These are phyloP conservation scores for Salix arbutifolia DNA, from an alignment of 345 rosid species.

Conservation along the genomic window DNA sequence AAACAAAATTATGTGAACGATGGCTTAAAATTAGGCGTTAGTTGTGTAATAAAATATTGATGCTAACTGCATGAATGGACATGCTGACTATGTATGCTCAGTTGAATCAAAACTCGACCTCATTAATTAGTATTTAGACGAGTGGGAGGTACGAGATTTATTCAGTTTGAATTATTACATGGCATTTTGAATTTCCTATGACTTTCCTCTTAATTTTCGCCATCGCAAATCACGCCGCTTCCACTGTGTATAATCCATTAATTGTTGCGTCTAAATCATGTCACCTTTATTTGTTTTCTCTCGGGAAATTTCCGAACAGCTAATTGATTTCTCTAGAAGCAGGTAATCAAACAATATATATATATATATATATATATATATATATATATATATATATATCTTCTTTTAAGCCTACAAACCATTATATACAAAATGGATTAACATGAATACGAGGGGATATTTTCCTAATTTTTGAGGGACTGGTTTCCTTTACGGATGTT, in stretches of 20 bases:
- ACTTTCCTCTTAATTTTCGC: not conserved
- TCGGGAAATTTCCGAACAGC: not conserved
- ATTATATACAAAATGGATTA: not conserved
- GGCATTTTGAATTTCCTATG: not conserved
- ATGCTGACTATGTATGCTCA: too few species aligned
- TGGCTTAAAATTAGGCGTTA: too few species aligned
- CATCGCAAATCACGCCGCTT: not conserved
- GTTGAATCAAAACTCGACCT: too few species aligned
- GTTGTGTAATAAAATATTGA: too few species aligned
- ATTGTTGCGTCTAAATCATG: not conserved
- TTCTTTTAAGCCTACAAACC: not conserved
- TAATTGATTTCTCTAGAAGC: not conserved
- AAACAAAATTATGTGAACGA: too few species aligned
- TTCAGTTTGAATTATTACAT: too few species aligned
- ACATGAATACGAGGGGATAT: not conserved
- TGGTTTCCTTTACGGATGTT: not conserved
- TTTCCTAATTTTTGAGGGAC: not conserved
- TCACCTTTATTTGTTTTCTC: not conserved
- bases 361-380: too few species aligned
- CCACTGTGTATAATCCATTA: not conserved
- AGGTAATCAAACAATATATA: not conserved
- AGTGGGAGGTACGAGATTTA: too few species aligned
- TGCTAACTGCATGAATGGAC: too few species aligned
- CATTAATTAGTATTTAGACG: too few species aligned
- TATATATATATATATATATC: too few species aligned